Evolutionary conservation across 169 alveolate species (phyloP), one percentile per base, ranked within the genome.

Genomic region (Plasmodium falciparum): DNA sequence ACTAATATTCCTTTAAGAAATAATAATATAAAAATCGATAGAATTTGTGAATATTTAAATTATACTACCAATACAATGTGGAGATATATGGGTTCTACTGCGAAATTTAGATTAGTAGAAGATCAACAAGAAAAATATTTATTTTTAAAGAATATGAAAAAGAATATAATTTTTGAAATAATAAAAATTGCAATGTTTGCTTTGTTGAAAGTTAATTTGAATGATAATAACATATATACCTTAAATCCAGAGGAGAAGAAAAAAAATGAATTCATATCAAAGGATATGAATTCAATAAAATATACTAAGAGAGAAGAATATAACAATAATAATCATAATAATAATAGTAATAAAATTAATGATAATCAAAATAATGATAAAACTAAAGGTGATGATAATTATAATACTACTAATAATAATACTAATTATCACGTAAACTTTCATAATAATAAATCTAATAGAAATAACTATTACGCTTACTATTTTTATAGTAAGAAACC

Each of bases 181-280:
- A 43, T 80, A 49, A 80, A 80, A 80, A 80, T 80, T 26, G 90
- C 90, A 13, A 80, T 80, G 90, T 80, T 80, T 62, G 83, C 90
- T 6, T 47, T 80, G 15, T 73, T 80, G 12, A 80, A 61, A 63
- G 83, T 80, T 80, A 80, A 80, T 80, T 61, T 80, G 49, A 80
- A 80, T 80, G 90, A 80, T 47, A 80, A 80, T 63, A 80, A 80
- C 45, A 80, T 80, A 52, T 80, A 80, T 50, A 58, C 90, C n/a
- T 4, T 80, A 54, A 71, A 62, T 12, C 49, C 17, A 5, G 45
- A 15, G 2, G 29, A 12, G 22, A 43, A 12, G 3, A 62, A 76
- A 43, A 50, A 43, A 74, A 49, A 56, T 20, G 24, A 12, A 33
- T 33, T 4, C 45, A 33, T 33, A 4, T 33, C 8, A 33, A 33